Base-by-base conservation (phyloP, 2,329 filamentous ascomycete genomes). In the Cercospora sesami region DNA sequence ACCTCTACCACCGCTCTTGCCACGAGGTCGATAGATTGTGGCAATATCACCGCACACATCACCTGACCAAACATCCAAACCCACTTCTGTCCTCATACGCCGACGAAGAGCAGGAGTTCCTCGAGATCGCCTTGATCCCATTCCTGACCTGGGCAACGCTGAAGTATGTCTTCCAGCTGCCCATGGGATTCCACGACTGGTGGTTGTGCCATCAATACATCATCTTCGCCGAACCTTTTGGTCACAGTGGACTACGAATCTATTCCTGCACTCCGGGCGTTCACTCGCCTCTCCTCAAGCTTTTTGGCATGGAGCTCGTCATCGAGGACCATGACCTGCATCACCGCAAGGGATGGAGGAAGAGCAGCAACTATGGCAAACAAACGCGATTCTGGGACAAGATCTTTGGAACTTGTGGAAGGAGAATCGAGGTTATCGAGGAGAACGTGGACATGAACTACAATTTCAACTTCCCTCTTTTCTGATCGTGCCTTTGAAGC, bases 181-280 rank as follows among this genome's bases (percentile, higher is more conserved):
- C 80, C 0, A 80, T 83, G 79, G 81, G 80, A 1, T 83, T 84
- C 70, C 83, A 83, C 60, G 81, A 83, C 51, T 82, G 79, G 80
- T 83, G 81, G 81, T 69, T 83, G 18, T 83, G 81, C 70, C 79
- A 82, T 62, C 76, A 81, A 63, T 83, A 82, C 61, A 74, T 83
- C 31, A 75, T 81, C 12, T 83, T 78, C 71, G 72, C 79, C 14
- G 81, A 82, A 65, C 61, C 81, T 3, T 71, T 74, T 28, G 80
- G 81, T 4, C 81, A 82, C 60, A 79, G 76, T 31, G 80, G 81
- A 0, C 66, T 83, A 14, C 78, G 81, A 1, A 60, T 83, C 9
- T 77, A 78, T 59, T 72, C 76, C 0, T 76, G 75, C 0, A 75
- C 79, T 0, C 79, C 81, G 0, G 76, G 76, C 0, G 77, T 79